phyloP scores from a whole-genome alignment of 352 stramenopile species.

The Labyrinthula sp. region DNA sequence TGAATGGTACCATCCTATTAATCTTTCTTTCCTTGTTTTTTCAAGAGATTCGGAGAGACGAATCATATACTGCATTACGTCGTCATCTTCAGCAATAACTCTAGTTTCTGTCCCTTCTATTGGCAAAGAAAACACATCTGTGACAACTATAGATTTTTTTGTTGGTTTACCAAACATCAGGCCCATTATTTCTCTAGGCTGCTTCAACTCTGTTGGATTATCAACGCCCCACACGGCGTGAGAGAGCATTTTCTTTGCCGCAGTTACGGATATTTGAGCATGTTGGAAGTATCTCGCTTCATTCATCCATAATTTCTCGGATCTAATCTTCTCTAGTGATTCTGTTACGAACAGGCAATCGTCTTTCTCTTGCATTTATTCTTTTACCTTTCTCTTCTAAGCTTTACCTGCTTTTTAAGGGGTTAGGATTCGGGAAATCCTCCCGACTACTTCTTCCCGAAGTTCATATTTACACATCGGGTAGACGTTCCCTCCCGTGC shows the following conservation, averaged over 20 bases:
- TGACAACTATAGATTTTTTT: constrained; percentile 78
- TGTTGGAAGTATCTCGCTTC: constrained; percentile 79
- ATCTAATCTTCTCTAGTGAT: not conserved
- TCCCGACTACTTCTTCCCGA: no score
- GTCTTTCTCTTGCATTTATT: constrained; percentile 40
- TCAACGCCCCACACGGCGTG: constrained; percentile 90
- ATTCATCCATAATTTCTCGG: not conserved
- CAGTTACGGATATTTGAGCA: constrained; percentile 70
- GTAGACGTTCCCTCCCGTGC: no score
- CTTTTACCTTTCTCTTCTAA: constrained; percentile 36
- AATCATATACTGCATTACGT: constrained; percentile 99
- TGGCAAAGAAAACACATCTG: constrained; percentile 87
- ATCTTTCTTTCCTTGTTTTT: constrained; percentile 76
- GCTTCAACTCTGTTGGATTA: constrained; percentile 66
- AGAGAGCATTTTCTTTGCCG: constrained; percentile 75
- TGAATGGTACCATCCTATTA: constrained; percentile 98
- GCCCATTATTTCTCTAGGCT: constrained; percentile 94
- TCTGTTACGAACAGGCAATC: not conserved
- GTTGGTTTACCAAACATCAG: constrained; percentile 83
- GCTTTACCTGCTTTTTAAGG: no score
- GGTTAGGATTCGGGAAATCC: no score
- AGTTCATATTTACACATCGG: no score
- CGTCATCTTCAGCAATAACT: constrained; percentile 81
- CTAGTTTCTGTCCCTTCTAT: constrained; percentile 82
- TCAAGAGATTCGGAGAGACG: constrained; percentile 77